phyloP scores from a whole-genome alignment of 192 early-diverging fungal species.

The Coemansia sp. region DNA sequence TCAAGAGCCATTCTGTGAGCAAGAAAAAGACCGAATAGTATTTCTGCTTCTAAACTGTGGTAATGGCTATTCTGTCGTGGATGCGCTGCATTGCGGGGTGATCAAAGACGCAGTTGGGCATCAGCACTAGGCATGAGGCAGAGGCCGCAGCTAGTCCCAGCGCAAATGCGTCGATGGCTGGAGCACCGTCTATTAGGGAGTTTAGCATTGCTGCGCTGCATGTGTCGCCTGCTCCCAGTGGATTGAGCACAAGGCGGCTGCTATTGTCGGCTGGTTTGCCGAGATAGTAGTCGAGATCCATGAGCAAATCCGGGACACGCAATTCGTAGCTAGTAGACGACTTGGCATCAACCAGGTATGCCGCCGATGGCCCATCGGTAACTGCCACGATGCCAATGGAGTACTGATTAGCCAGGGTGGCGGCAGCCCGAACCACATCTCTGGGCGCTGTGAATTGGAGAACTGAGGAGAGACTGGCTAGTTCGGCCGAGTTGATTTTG shows the following conservation, averaged over 20 bases:
- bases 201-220: conserved; percentile 44
- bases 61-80: conserved; percentile 7
- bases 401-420: not conserved
- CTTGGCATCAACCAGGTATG: conserved; percentile 16
- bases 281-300: conserved; percentile 11
- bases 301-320: conserved; percentile 23
- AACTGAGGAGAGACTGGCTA: not conserved
- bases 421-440: conserved; percentile 7
- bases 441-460: not conserved
- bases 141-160: conserved; percentile 43
- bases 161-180: conserved; percentile 35
- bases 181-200: conserved; percentile 13
- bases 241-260: conserved; percentile 23
- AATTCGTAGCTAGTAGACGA: conserved; percentile 4
- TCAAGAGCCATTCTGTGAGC: not conserved
- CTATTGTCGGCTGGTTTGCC: not conserved
- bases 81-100: conserved; percentile 18
- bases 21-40: conserved; percentile 13
- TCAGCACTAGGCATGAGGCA: conserved; percentile 43
- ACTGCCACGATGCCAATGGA: conserved; percentile 21
- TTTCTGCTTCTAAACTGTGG: not conserved
- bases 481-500: conserved; percentile 31
- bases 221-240: conserved; percentile 45
- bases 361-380: conserved; percentile 28
- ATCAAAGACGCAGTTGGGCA: conserved; percentile 40